Percentiles rank a stretch among this genome's conserved stretches.
Evolutionary conservation across 495 filamentous ascomycete species (phyloP).

Genomic region (Trypethelium eluteriae): DNA sequence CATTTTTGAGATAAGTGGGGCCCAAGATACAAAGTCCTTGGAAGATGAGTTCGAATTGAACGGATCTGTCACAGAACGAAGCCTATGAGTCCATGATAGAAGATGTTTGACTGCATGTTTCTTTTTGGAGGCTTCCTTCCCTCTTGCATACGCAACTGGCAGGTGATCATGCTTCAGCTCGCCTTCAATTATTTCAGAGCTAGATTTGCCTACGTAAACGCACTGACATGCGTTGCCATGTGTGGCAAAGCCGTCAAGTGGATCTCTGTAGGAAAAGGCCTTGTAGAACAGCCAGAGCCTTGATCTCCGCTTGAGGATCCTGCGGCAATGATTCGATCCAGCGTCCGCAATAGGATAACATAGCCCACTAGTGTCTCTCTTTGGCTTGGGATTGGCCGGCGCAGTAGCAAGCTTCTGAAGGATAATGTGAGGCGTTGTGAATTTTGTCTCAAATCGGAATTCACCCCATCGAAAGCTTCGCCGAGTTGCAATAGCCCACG

Average conservation of each 20-base stretch:
- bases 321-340: background rate
- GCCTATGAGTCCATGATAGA: background rate
- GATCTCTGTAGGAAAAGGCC: background rate
- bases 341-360: slow-evolving; percentile 3
- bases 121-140: background rate
- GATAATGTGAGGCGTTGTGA: slow-evolving; percentile 4
- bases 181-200: background rate
- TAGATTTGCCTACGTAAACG: background rate
- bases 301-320: background rate
- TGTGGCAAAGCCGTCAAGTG: background rate
- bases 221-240: too few relatives aligned
- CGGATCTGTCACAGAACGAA: background rate
- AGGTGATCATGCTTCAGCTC: background rate
- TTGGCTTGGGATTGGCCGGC: background rate
- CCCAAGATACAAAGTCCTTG: slow-evolving; percentile 5
- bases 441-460: slow-evolving; percentile 7
- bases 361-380: background rate
- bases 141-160: background rate
- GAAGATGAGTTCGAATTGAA: slow-evolving; percentile 1
- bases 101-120: background rate
- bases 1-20: background rate
- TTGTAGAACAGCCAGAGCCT: background rate
- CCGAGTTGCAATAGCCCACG: slow-evolving; percentile 8
- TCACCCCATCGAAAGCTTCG: background rate
- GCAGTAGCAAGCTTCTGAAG: background rate